Percentiles rank a stretch among this genome's conserved stretches.
These are phyloP conservation scores for Phaeolepiota aurea DNA, from an alignment of 768 basidiomycete genomes.

Conservation along the genomic window DNA sequence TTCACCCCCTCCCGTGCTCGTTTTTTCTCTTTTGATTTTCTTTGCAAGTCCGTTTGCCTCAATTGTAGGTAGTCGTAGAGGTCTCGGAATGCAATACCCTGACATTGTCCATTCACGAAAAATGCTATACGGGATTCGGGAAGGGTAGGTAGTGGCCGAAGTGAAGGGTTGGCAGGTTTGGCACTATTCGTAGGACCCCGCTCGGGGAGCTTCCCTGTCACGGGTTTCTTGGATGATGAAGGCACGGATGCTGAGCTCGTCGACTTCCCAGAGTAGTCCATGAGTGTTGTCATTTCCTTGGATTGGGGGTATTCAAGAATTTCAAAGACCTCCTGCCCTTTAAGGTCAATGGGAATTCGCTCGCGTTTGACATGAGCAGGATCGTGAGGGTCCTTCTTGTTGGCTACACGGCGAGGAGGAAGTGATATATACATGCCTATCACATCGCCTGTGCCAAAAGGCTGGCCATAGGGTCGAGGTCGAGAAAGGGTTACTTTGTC, in stretches of 20 bases:
- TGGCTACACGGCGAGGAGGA: constrained; percentile 54
- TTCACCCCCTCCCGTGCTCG: constrained; percentile 59
- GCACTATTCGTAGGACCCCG: constrained; percentile 27
- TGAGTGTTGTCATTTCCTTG: constrained; percentile 88
- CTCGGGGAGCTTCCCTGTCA: constrained; percentile 64
- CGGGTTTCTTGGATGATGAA: constrained; percentile 56
- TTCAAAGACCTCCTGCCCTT: constrained; percentile 97
- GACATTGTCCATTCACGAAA: constrained; percentile 85
- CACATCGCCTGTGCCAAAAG: constrained; percentile 78
- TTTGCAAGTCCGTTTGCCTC: constrained; percentile 48
- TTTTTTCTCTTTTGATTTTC: constrained; percentile 60
- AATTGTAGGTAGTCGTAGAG: constrained; percentile 87
- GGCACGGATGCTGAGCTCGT: constrained; percentile 47
- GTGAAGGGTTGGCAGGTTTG: constrained; percentile 30
- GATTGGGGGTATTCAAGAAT: constrained; percentile 78
- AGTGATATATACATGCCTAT: constrained; percentile 91
- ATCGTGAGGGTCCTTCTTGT: constrained; percentile 60
- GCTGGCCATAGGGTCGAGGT: constrained; percentile 65
- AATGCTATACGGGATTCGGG: constrained; percentile 72
- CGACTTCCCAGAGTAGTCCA: constrained; percentile 66
- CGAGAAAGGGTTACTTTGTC: constrained; percentile 85
- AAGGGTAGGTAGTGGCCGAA: constrained; percentile 65
- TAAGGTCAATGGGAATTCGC: constrained; percentile 90
- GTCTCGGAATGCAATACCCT: constrained; percentile 79
- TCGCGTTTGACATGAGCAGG: constrained; percentile 81